Evolutionary conservation across 177 flowering plant genomes (phyloP).

Genomic region (Telopea speciosissima): DNA sequence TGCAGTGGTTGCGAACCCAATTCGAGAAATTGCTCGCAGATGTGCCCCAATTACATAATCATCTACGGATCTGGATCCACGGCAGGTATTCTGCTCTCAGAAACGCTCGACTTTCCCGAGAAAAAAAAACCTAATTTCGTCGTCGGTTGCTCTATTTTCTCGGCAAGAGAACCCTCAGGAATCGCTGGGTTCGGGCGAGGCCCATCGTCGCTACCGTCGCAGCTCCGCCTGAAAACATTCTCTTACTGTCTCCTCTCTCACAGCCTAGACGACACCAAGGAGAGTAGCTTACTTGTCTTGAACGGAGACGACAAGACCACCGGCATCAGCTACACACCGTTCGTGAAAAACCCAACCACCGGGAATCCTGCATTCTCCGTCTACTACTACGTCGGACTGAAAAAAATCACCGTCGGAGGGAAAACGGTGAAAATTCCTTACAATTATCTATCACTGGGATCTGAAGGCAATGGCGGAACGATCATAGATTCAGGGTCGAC

Average conservation of each 20-base stretch:
- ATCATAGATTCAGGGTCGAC: conserved; percentile 86
- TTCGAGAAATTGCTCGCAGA: conserved; percentile 35
- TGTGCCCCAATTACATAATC: conserved; percentile 62
- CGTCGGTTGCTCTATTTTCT: conserved; percentile 75
- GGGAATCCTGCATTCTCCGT: conserved; percentile 27
- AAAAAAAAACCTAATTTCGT: conserved; percentile 35
- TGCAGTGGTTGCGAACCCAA: conserved; percentile 32
- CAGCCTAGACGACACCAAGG: conserved; percentile 45
- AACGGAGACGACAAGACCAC: conserved; percentile 21
- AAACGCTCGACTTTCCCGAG: conserved; percentile 41
- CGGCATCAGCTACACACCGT: conserved; percentile 56
- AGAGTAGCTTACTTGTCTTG: conserved; percentile 38
- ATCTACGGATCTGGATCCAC: conserved; percentile 73
- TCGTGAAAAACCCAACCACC: conserved; percentile 38
- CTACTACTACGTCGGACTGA: conserved; percentile 40
- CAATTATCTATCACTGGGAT: conserved; percentile 31
- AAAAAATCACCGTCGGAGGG: conserved; percentile 37
- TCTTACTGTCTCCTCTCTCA: conserved; percentile 72
- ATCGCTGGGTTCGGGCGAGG: conserved; percentile 90
- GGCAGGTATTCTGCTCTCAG: conserved; percentile 52
- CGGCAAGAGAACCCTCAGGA: conserved; percentile 61
- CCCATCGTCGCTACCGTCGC: conserved; percentile 55
- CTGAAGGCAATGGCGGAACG: conserved; percentile 66
- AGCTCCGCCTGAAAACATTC: conserved; percentile 55
- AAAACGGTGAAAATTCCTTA: conserved; percentile 43